phyloP scores from a whole-genome alignment of 2,329 filamentous ascomycete genomes.

The Helotiales sp. region DNA sequence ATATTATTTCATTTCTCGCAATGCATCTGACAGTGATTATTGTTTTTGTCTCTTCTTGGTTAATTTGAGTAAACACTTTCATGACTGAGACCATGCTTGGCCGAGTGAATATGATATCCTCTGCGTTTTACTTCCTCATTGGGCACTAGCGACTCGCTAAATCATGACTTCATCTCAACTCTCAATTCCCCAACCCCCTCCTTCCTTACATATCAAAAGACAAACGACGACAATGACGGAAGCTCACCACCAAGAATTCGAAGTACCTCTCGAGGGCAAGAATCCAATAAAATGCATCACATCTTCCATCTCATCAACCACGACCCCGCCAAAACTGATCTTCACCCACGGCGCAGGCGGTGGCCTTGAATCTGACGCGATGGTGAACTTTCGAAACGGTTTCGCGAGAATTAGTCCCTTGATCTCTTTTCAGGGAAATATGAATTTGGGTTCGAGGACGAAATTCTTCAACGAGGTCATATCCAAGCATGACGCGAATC shows the following conservation, averaged over 20 bases:
- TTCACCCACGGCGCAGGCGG: slow-evolving; percentile 1
- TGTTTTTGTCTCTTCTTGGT: no score
- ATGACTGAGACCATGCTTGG: no score
- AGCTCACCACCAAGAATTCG: not conserved
- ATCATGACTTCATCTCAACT: not conserved
- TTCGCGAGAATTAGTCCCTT: not conserved
- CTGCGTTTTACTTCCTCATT: not conserved
- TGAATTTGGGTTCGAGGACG: not conserved
- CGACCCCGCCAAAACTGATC: not conserved
- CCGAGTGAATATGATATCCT: no score
- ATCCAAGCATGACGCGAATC: not conserved
- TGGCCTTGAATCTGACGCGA: not conserved
- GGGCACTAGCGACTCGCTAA: not conserved
- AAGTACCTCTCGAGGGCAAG: not conserved
- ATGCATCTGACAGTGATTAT: no score
- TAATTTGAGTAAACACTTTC: no score
- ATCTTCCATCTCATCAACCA: not conserved
- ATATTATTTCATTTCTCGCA: no score
- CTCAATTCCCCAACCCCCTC: not conserved
- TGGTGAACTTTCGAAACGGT: not conserved
- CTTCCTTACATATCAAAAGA: not conserved
- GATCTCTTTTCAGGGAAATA: not conserved
- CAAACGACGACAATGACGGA: not conserved
- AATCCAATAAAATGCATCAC: slow-evolving; percentile 1
- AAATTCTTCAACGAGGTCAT: not conserved